phyloP scores from a whole-genome alignment of 1,139 yeast genomes.

The Martiniozyma asiatica region DNA sequence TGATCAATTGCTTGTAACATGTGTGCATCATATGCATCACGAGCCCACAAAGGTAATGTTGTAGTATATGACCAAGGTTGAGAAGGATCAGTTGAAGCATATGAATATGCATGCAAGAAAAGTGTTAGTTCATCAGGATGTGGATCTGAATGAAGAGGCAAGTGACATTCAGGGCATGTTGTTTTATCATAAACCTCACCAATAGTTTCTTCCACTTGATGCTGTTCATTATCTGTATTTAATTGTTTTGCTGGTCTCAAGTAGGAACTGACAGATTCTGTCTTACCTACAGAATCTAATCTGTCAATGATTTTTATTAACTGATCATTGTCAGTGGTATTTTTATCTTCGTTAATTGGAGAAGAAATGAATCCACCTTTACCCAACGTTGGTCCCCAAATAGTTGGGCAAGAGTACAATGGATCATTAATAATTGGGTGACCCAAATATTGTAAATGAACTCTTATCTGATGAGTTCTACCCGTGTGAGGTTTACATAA shows the following conservation, averaged over 20 bases:
- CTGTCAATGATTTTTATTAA: slow-evolving; percentile 28
- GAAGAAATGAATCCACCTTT: no score
- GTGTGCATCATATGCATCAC: slow-evolving; percentile 39
- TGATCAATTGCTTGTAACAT: slow-evolving; percentile 57
- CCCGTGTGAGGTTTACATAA: slow-evolving; percentile 86
- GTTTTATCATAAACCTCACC: slow-evolving; percentile 33
- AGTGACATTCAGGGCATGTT: slow-evolving; percentile 56
- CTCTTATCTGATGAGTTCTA: slow-evolving; percentile 88
- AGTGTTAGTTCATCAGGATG: slow-evolving; percentile 74
- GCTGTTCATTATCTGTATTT: no score
- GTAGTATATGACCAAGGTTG: slow-evolving; percentile 64
- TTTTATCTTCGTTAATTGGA: no score
- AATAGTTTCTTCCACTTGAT: no score
- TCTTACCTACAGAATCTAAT: slow-evolving; percentile 59
- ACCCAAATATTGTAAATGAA: slow-evolving; percentile 79
- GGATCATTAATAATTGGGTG: slow-evolving; percentile 95
- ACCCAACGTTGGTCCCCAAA: slow-evolving; percentile 65
- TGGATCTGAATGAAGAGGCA: slow-evolving; percentile 79
- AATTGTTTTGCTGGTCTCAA: no score
- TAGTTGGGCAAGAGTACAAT: slow-evolving; percentile 51
- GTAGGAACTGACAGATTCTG: slow-evolving; percentile 59
- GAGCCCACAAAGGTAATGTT: slow-evolving; percentile 80
- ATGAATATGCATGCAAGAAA: slow-evolving; percentile 84
- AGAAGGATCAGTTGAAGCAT: slow-evolving; percentile 26
- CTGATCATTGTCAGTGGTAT: no score